Conservation (phyloP, 108 stramenopile genomes). For the Stephanodiscus triporus region DNA sequence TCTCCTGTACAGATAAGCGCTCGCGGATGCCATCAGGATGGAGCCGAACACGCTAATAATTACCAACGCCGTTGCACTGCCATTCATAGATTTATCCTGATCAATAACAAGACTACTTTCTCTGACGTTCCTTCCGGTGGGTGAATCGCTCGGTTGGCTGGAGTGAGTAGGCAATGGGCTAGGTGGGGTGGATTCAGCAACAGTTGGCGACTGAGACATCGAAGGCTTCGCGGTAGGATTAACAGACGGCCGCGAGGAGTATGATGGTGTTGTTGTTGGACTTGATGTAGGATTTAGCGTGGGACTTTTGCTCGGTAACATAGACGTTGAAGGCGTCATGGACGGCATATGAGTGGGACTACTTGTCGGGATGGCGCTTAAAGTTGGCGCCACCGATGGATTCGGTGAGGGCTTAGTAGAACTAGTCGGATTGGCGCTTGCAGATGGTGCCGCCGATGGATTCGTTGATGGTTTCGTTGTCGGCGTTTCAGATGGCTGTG, state of each 20-base stretch:
- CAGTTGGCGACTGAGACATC: neutral
- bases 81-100: neutral
- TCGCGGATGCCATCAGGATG: constrained; percentile 20
- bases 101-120: constrained; percentile 17
- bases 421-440: neutral
- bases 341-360: constrained; percentile 2
- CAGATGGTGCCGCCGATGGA: neutral
- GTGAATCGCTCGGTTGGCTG: constrained; percentile 9
- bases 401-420: neutral
- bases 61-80: constrained; percentile 17
- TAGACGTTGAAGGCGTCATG: neutral
- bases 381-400: no score
- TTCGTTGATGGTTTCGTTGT: neutral
- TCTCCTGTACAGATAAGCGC: constrained; percentile 23
- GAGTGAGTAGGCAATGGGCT: constrained; percentile 2
- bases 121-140: neutral
- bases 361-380: constrained; percentile 2
- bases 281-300: neutral
- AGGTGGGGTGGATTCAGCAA: neutral
- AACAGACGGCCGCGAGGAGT: neutral
- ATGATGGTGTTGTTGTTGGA: neutral
- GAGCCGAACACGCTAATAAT: constrained; percentile 25
- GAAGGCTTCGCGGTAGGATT: constrained; percentile 8
- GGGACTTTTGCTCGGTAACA: neutral
- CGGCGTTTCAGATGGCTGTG: constrained; percentile 6